Conservation (phyloP, 768 basidiomycete genomes). For the Boletus bicolor region DNA sequence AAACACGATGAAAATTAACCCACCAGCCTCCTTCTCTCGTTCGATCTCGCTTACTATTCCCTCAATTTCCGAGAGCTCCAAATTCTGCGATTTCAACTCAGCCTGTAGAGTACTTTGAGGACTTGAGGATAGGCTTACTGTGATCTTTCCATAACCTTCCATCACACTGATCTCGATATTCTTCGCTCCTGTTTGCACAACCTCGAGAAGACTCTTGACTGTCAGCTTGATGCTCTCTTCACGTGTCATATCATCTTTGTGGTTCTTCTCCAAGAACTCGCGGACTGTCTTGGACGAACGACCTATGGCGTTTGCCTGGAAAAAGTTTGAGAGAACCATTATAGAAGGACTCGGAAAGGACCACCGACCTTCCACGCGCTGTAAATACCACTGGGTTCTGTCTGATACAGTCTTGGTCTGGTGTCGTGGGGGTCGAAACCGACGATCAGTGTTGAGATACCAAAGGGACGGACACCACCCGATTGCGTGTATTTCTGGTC, state of each 20-base stretch:
- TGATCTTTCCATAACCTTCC: slow-evolving; percentile 92
- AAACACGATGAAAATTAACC: slow-evolving; percentile 18
- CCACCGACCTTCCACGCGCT: slow-evolving; percentile 90
- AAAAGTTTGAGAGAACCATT: not conserved
- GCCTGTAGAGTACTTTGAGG: not conserved
- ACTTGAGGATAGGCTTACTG: slow-evolving; percentile 46
- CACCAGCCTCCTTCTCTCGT: slow-evolving; percentile 93
- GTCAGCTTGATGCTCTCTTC: slow-evolving; percentile 94
- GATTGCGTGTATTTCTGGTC: slow-evolving; percentile 93
- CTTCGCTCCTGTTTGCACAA: slow-evolving; percentile 99
- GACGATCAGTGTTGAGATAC: slow-evolving; percentile 93
- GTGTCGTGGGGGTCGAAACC: slow-evolving; percentile 95
- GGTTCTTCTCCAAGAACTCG: slow-evolving; percentile 98
- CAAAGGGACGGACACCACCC: slow-evolving; percentile 97
- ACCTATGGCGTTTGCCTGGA: slow-evolving; percentile 93
- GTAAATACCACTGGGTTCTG: slow-evolving; percentile 97
- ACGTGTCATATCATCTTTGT: slow-evolving; percentile 83
- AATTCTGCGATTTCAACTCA: slow-evolving; percentile 51
- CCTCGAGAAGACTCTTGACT: slow-evolving; percentile 92
- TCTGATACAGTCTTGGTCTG: slow-evolving; percentile 88
- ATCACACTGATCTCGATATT: slow-evolving; percentile 99
- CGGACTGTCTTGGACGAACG: slow-evolving; percentile 97
- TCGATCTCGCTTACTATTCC: slow-evolving; percentile 91
- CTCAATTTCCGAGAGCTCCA: slow-evolving; percentile 86
- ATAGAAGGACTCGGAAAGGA: not conserved